Percentiles rank a stretch among this genome's conserved stretches.
These are phyloP conservation scores for Phalaenopsis hybrid DNA, from an alignment of 116 monocot species.

Conservation along the genomic window DNA sequence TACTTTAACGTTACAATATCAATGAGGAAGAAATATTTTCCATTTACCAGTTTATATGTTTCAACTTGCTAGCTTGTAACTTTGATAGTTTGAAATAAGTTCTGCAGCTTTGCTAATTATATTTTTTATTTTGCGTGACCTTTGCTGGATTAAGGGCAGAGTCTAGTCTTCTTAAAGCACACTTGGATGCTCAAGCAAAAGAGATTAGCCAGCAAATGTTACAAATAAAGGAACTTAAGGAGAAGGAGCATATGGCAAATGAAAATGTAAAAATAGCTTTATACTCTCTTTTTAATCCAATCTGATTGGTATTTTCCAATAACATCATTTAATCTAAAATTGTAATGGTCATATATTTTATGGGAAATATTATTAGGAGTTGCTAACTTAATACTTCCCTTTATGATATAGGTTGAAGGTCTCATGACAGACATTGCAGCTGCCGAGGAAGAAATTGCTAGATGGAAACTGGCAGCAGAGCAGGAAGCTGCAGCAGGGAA, in stretches of 20 bases:
- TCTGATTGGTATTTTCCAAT: neutral
- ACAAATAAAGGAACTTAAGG: constrained; percentile 75
- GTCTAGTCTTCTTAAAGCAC: constrained; percentile 72
- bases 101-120: constrained; percentile 16
- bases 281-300: neutral
- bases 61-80: neutral
- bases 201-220: constrained; percentile 53
- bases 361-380: neutral
- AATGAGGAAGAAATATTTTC: neutral
- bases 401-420: constrained; percentile 79
- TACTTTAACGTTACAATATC: neutral
- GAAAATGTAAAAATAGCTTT: constrained; percentile 56
- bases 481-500: constrained; percentile 97
- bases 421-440: constrained; percentile 94
- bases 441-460: constrained; percentile 93
- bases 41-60: neutral
- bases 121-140: constrained; percentile 13
- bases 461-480: constrained; percentile 97
- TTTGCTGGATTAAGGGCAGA: constrained; percentile 89
- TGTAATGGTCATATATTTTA: neutral
- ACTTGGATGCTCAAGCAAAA: constrained; percentile 78
- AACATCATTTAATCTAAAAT: neutral
- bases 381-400: neutral
- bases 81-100: neutral
- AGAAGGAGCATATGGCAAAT: constrained; percentile 80